Base-by-base conservation (phyloP, 2,329 filamentous ascomycete species). In the Fusarium concolor region DNA sequence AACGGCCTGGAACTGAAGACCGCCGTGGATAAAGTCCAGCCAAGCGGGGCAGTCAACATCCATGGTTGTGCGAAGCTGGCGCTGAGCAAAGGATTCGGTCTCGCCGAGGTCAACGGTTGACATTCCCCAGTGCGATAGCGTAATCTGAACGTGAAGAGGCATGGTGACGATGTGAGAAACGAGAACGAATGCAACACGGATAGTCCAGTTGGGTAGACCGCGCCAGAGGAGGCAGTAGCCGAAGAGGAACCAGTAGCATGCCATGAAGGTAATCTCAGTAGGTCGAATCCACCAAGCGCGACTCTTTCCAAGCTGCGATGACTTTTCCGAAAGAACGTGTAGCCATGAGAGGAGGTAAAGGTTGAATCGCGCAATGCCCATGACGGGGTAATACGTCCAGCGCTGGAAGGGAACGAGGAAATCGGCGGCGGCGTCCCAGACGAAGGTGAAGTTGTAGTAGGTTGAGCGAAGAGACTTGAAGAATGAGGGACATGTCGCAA, bases 111-210 rank as follows among this genome's bases (percentile, higher is more conserved):
- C 87, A 0, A 86, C 79, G 3, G 88, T 90, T 24, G 87, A 88
- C 89, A 92, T 92, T 62, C 87, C 90, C 82, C 90, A 92, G 78
- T 92, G 90, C 2, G 86, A 89, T 10, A 92, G 85, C 0, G 89
- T 92, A 76, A 92, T 91, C 71, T 92, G 90, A 3, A 92, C 83
- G 74, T 92, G 90, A 22, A 92, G 83, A 1, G 89, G 89, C 83
- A 89, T 87, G 29, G 89, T 90, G 73, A 89, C 78, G 46, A 88
- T 83, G 76, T 92, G 89, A 28, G 85, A 88, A 54, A 91, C 80
- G 39, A 92, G 77, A 3, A 92, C 84, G 68, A 90, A 92, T 49
- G 79, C 76, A 59, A 92, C 80, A 24, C 89, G 88, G 22, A 82
- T 81, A 59, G 81, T 81, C 80, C 82, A 87, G 51, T 81, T 85